A percentile compares a stretch with the other conserved stretches of the same genome.
These are phyloP conservation scores for Hanseniaspora jakobsenii DNA, from an alignment of 805 yeast species.

Conservation along the genomic window DNA sequence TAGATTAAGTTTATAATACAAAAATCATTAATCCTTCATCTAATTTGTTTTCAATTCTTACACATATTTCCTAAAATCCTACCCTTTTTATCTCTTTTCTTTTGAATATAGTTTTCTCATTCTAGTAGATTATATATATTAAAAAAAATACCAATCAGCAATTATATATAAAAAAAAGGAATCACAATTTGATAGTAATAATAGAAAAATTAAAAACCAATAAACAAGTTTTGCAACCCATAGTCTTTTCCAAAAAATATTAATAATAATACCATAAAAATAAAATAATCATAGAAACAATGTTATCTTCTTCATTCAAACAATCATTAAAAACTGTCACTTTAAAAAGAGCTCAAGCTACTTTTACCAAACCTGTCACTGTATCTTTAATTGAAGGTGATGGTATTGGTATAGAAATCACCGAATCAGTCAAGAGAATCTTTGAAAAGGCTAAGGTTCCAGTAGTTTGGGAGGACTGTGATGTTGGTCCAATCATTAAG, in stretches of 20 bases:
- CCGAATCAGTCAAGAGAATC: constrained; percentile 85
- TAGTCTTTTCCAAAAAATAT: not conserved
- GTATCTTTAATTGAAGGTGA: constrained; percentile 98
- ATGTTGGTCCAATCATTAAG: constrained; percentile 83
- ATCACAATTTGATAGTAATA: too few relatives aligned
- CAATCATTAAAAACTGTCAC: constrained; percentile 1
- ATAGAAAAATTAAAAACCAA: too few relatives aligned
- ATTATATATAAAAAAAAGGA: too few relatives aligned
- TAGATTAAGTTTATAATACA: too few relatives aligned
- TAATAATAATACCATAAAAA: not conserved
- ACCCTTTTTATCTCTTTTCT: too few relatives aligned
- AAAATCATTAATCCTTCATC: too few relatives aligned
- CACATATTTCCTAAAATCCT: too few relatives aligned
- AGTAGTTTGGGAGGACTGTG: constrained; percentile 92
- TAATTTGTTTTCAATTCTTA: too few relatives aligned
- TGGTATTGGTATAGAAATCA: constrained; percentile 94
- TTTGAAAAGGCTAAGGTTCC: constrained; percentile 93
- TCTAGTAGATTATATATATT: too few relatives aligned
- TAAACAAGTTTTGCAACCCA: too few relatives aligned
- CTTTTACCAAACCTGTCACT: constrained; percentile 52
- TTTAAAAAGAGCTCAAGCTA: constrained; percentile 19
- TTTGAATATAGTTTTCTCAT: too few relatives aligned
- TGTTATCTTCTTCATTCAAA: constrained; percentile 10
- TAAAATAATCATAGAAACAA: not conserved
- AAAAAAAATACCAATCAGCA: too few relatives aligned